phyloP scores from a whole-genome alignment of 2,329 filamentous ascomycete genomes.

The Chaetomium olivaceum region DNA sequence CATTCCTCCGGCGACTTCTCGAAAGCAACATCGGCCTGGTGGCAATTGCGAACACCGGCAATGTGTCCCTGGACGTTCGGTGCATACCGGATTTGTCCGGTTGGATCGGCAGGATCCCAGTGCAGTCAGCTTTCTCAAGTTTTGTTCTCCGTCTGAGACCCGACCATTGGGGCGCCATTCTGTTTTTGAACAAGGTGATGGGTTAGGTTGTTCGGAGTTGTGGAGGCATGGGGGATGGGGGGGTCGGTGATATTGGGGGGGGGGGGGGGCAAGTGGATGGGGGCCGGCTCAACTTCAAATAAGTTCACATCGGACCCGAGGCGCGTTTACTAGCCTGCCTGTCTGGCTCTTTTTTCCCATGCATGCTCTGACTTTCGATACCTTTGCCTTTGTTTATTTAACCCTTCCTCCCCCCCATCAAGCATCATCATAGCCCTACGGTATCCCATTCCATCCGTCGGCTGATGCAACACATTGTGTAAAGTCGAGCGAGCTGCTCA shows the following conservation, averaged over 20 bases:
- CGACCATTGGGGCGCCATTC: neutral
- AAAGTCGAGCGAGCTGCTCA: slow-evolving; percentile 11
- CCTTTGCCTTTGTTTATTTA: neutral
- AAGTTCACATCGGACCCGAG: slow-evolving; percentile 4
- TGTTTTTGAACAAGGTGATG: neutral
- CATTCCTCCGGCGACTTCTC: neutral
- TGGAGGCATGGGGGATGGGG: no score
- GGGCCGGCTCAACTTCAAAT: neutral
- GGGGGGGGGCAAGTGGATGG: neutral
- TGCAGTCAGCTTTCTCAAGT: neutral
- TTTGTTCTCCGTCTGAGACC: neutral
- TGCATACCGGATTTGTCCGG: neutral
- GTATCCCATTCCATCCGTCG: neutral
- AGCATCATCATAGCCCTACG: neutral
- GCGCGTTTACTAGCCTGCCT: neutral
- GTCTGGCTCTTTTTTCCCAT: neutral
- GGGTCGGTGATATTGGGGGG: no score
- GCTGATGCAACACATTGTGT: slow-evolving; percentile 9
- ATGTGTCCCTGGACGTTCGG: neutral
- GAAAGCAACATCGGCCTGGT: slow-evolving; percentile 3
- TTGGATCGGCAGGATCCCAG: slow-evolving; percentile 4
- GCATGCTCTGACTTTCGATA: neutral
- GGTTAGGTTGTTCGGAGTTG: neutral
- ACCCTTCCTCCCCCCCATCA: neutral
- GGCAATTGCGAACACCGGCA: slow-evolving; percentile 12